Base-by-base conservation (phyloP, 2,329 filamentous ascomycete species). In the Fusarium heterosporum region DNA sequence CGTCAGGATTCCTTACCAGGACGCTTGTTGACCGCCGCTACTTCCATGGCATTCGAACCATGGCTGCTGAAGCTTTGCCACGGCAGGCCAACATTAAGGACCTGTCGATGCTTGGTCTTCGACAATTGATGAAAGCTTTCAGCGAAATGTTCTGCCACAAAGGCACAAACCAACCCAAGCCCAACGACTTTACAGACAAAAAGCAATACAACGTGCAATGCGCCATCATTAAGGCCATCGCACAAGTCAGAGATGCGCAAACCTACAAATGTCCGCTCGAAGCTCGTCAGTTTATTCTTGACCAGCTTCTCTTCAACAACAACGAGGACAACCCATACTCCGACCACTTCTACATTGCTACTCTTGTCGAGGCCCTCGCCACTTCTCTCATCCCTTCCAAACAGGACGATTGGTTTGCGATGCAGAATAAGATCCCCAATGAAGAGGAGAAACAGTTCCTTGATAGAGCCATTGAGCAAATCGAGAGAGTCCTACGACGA, bases 11-110 rank as follows among this genome's bases (percentile, higher is more conserved):
- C 66, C 86, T 98, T 38, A 87, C 93, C 16, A 89, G 96, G 51
- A 99, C 96, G 1, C 82, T 98, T 28, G 91, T 97, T 84, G 96
- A 99, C 77, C 86, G 86, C 45, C 89, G 96, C 38, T 99, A 99
- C 77, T 99, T 96, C 74, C 90, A 97, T 75, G 95, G 94, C 10
- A 95, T 99, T 70, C 90, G 96, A 22, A 89, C 89, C 6, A 90
- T 96, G 83, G 96, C 96, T 9, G 92, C 93, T 2, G 84, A 90
- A 52, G 90, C 91, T 46, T 82, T 99, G 32, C 88, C 92, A 9
- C 89, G 88, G 52, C 93, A 96, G 75, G 91, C 92, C 38, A 89
- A 86, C 25, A 81, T 83, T 52, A 85, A 90, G 57, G 87, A 90
- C 53, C 75, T 80, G 16, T 85, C 91, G 52, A 92, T 91, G 84